Evolutionary conservation across 441 rosid species (phyloP).

Genomic region (Cnidoscolus chayamansa): DNA sequence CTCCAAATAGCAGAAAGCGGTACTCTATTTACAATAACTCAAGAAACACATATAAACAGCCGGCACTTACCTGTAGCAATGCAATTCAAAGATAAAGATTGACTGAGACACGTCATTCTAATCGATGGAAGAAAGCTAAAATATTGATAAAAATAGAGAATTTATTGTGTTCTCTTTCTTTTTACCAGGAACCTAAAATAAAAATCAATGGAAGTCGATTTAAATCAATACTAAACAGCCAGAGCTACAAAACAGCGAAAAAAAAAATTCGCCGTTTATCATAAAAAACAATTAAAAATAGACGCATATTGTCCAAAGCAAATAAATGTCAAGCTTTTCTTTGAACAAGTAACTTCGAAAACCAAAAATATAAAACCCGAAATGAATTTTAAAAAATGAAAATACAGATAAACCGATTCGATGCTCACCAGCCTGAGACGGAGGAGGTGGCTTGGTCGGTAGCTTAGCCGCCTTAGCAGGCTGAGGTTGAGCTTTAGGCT

Average conservation of each 20-base stretch:
- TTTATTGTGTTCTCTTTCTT: not conserved
- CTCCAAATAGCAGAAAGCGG: not conserved
- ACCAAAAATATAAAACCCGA: not conserved
- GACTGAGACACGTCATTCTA: not conserved
- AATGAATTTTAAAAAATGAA: not conserved
- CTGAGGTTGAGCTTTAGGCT: constrained; percentile 43
- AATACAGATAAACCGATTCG: not conserved
- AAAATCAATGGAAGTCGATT: not conserved
- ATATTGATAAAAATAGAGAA: not conserved
- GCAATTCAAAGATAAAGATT: not conserved
- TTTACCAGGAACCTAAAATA: not conserved
- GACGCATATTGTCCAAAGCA: not conserved
- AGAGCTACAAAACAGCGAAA: not conserved
- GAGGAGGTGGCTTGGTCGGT: constrained; percentile 68
- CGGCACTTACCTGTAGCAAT: not conserved
- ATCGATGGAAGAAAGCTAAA: not conserved
- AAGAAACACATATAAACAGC: too few species aligned
- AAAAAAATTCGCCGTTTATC: not conserved
- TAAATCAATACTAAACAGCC: not conserved
- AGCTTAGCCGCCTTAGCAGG: constrained; percentile 51
- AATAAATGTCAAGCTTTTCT: not conserved
- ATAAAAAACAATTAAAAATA: not conserved
- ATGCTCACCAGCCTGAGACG: constrained; percentile 67
- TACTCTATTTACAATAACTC: not conserved
- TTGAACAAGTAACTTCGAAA: too few species aligned